Base-by-base conservation (phyloP, 2,329 filamentous ascomycete species). In the Aspergillus sp. region DNA sequence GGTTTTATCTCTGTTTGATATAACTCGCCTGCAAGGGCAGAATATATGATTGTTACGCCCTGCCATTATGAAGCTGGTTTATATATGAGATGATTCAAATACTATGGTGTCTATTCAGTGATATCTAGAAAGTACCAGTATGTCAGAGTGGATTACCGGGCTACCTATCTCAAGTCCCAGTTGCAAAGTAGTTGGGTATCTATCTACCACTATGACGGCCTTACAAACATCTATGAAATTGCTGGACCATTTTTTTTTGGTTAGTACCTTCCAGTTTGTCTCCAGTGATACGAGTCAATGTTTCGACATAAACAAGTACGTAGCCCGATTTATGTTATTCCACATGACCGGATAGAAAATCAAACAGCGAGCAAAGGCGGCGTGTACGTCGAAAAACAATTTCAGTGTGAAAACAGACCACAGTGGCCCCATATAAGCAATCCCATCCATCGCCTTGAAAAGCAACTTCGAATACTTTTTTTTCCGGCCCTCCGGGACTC, bases 381-480 rank as follows among this genome's bases (percentile, higher is more conserved):
- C 31, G 45, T 34, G 60, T 50, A 47, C 56, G 57, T 64, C 48
- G 38, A 53, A 46, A 52, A 51, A 57, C 34, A 46, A 59, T 30
- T 11, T 30, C 38, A 60, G 60, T 28, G 43, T 34, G 53, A 54
- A 59, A 46, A 8, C 17, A 59, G 45, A 57, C 30, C 54, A 52
- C 50, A 48, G 34, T 52, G 25, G 31, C 46, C 43, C 11, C 8
- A 30, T 30, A 50, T 31, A 34, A 57, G 51, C 53, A 34, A 51
- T 57, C 23, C 34, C 47, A n/a, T 41, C 17, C 34, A 41, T 41
- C 46, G 48, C 23, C 47, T 22, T 8, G 25, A 43, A 54, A 51
- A 54, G 56, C 57, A 41, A 65, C 52, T 47, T 65, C 52, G 53
- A 57, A 63, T 57, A 65, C 61, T 61, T 64, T 64, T 64, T 64